These are phyloP conservation scores for Filobasidium uniguttulatum DNA, from an alignment of 1,284 basidiomycete species.

Conservation along the genomic window DNA sequence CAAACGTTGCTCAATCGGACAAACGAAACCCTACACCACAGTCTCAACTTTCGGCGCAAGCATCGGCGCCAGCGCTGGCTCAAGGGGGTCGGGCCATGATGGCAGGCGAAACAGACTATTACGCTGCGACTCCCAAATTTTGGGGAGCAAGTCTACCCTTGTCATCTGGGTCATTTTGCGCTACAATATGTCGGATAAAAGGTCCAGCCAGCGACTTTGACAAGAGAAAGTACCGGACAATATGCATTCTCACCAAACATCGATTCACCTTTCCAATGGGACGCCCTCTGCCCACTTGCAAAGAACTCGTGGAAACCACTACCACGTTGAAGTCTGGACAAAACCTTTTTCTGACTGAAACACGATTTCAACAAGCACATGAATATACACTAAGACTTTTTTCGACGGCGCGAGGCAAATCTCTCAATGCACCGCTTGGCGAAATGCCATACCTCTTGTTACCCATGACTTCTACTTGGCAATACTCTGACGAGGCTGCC, in stretches of 20 bases:
- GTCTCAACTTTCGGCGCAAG: too few relatives aligned
- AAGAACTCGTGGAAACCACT: neutral
- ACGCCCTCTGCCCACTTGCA: neutral
- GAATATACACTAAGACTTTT: neutral
- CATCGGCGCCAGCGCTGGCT: too few relatives aligned
- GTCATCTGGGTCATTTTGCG: neutral
- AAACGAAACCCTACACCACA: too few relatives aligned
- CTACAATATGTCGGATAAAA: neutral
- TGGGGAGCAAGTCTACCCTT: neutral
- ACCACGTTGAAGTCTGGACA: neutral
- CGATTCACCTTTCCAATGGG: neutral
- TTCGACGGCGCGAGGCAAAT: neutral
- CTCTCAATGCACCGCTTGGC: neutral
- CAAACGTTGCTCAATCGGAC: too few relatives aligned
- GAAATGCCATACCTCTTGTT: neutral
- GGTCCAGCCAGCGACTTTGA: neutral
- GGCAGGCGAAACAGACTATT: too few relatives aligned
- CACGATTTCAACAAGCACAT: neutral
- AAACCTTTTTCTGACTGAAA: neutral
- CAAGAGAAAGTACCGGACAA: neutral
- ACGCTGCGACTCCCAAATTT: neutral
- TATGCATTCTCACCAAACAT: neutral
- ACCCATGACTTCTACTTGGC: neutral
- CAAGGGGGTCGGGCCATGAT: too few relatives aligned
- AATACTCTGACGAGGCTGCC: neutral